A percentile compares a stretch with the other conserved stretches of the same genome.
Evolutionary conservation across 108 stramenopile species (phyloP).

Genomic region (Cylindrotheca fusiformis): DNA sequence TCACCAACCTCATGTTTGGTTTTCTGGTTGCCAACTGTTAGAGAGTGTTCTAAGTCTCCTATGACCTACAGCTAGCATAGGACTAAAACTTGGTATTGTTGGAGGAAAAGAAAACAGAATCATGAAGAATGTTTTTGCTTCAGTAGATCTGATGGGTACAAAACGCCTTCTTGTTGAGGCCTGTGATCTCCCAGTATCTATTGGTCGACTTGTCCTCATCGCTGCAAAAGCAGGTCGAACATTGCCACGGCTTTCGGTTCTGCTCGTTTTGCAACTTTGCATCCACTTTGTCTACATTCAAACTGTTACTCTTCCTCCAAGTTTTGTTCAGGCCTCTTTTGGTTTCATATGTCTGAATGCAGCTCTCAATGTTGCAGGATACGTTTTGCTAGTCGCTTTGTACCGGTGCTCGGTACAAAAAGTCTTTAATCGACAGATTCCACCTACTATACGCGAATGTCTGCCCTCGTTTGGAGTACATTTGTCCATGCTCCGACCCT

Average conservation of each 20-base stretch:
- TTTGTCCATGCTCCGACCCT: conserved; percentile 43
- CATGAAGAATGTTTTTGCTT: too few relatives aligned
- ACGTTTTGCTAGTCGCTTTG: conserved; percentile 33
- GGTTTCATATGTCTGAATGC: background rate
- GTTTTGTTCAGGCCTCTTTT: background rate
- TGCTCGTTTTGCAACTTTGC: background rate
- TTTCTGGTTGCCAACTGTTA: too few relatives aligned
- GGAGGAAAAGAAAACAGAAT: too few relatives aligned
- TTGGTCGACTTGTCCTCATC: too few relatives aligned
- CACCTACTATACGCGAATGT: conserved; percentile 17
- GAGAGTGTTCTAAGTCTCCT: too few relatives aligned
- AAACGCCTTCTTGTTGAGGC: too few relatives aligned
- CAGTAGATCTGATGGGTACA: too few relatives aligned
- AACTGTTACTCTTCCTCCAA: background rate
- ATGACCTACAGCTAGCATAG: too few relatives aligned
- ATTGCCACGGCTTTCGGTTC: background rate
- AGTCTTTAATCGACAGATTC: conserved; percentile 58
- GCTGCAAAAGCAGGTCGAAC: background rate
- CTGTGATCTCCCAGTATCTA: too few relatives aligned
- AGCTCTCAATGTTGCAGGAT: conserved; percentile 16
- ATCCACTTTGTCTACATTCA: background rate
- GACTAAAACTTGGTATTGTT: too few relatives aligned
- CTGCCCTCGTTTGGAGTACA: conserved; percentile 47
- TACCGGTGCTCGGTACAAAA: conserved; percentile 51
- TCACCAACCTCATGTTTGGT: too few relatives aligned